A percentile compares a stretch with the other conserved stretches of the same genome.
phyloP scores from a whole-genome alignment of 768 basidiomycete genomes.

The Macrolepiota albuminosa region DNA sequence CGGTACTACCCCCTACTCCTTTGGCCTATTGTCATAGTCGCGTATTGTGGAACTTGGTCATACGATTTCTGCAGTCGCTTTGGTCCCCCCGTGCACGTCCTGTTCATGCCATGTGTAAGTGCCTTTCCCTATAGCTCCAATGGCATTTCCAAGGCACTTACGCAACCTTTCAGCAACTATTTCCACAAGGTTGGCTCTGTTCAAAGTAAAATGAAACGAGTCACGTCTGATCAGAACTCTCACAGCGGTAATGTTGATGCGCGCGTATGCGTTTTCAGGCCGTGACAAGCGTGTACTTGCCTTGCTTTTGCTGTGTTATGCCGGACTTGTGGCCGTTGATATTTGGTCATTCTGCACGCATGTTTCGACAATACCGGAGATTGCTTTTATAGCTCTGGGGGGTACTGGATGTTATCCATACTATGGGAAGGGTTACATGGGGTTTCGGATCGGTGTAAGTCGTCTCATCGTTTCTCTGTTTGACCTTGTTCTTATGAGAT shows the following conservation, averaged over 20 bases:
- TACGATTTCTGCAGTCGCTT: conserved; percentile 25
- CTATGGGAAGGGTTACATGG: conserved; percentile 27
- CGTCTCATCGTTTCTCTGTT: not conserved
- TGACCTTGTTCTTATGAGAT: not conserved
- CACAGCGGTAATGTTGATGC: conserved; percentile 38
- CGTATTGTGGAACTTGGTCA: conserved; percentile 31
- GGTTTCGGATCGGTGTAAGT: conserved; percentile 29
- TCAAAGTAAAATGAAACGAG: not conserved
- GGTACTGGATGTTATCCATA: conserved; percentile 36
- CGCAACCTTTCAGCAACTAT: conserved; percentile 28
- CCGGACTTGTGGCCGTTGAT: conserved; percentile 26
- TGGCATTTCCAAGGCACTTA: not conserved
- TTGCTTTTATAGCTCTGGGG: conserved; percentile 18
- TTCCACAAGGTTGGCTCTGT: conserved; percentile 30
- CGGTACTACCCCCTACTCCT: conserved; percentile 35
- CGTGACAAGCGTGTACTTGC: conserved; percentile 24
- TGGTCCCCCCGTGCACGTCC: conserved; percentile 24
- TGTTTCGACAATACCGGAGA: conserved; percentile 18
- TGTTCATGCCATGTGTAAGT: conserved; percentile 29
- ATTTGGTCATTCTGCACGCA: conserved; percentile 33
- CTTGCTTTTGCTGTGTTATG: conserved; percentile 26
- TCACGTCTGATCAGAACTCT: not conserved
- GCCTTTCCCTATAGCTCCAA: not conserved
- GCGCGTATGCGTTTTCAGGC: conserved; percentile 39
- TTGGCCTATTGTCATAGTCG: conserved; percentile 34